Conservation (phyloP, 2,329 filamentous ascomycete species). For the Alternaria dauci region DNA sequence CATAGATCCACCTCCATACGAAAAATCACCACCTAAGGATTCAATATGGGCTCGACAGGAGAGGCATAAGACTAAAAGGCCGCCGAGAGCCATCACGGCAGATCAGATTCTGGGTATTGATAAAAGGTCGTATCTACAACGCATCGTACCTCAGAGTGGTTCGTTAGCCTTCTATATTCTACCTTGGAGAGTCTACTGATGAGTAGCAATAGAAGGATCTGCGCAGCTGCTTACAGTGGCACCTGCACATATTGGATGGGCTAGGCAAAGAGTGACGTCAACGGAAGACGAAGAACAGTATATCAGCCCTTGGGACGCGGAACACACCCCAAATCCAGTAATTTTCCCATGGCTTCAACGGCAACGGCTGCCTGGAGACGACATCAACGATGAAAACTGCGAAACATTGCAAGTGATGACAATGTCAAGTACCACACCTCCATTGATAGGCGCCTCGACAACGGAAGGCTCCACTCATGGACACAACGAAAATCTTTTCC, state of each 20-base stretch:
- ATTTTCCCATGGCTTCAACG: slow-evolving; percentile 20
- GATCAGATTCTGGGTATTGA: slow-evolving; percentile 19
- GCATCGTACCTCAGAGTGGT: slow-evolving; percentile 5
- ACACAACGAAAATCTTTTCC: not conserved
- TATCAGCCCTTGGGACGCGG: slow-evolving; percentile 20
- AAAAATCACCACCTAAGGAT: not conserved
- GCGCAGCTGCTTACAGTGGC: slow-evolving; percentile 12
- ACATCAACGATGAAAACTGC: not conserved
- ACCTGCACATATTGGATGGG: not conserved
- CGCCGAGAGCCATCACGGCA: slow-evolving; percentile 6
- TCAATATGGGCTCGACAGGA: slow-evolving; percentile 11
- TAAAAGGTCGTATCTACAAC: slow-evolving; percentile 12
- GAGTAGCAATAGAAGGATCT: slow-evolving; percentile 3
- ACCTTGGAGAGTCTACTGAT: slow-evolving; percentile 3
- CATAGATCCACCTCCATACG: slow-evolving; percentile 4
- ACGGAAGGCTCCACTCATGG: not conserved
- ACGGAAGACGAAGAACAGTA: not conserved
- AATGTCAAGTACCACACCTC: not conserved
- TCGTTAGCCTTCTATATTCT: not conserved
- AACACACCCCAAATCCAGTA: slow-evolving; percentile 22
- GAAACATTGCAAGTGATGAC: not conserved
- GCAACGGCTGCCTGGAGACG: not conserved
- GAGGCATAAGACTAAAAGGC: slow-evolving; percentile 4
- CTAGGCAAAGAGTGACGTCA: slow-evolving; percentile 1
- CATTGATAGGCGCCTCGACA: not conserved